A percentile compares a stretch with the other conserved stretches of the same genome.
These are phyloP conservation scores for Mycena vulgaris DNA, from an alignment of 768 basidiomycete genomes.

Conservation along the genomic window DNA sequence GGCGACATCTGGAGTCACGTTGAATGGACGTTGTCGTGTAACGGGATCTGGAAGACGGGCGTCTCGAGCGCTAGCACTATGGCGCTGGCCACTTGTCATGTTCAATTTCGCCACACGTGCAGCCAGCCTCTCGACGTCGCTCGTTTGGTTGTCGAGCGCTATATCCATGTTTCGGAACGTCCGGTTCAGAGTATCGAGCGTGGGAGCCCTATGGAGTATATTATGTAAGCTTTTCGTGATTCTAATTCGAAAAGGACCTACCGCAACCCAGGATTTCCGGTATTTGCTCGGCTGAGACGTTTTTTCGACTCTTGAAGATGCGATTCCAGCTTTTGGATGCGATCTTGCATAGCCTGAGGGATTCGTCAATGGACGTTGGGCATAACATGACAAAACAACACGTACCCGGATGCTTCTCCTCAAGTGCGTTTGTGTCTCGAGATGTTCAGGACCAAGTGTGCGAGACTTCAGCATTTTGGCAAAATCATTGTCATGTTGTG, in stretches of 20 bases:
- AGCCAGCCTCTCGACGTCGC: constrained; percentile 66
- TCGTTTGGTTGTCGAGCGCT: constrained; percentile 73
- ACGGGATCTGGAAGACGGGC: constrained; percentile 58
- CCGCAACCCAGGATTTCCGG: constrained; percentile 76
- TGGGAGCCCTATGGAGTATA: constrained; percentile 73
- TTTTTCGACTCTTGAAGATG: constrained; percentile 80
- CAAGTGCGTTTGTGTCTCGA: constrained; percentile 85
- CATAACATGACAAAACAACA: constrained; percentile 22
- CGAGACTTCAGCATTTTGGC: constrained; percentile 80
- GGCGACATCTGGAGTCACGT: constrained; percentile 77
- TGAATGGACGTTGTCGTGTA: constrained; percentile 54
- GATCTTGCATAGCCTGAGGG: constrained; percentile 74
- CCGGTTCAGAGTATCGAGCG: constrained; percentile 87
- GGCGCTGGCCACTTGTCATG: constrained; percentile 44
- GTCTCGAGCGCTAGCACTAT: constrained; percentile 51
- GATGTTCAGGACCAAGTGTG: constrained; percentile 91
- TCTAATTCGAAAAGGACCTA: constrained; percentile 40
- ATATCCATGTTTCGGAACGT: constrained; percentile 90
- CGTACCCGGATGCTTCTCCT: constrained; percentile 80
- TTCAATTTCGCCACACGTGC: constrained; percentile 69
- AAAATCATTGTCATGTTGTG: constrained; percentile 85
- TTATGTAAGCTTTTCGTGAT: constrained; percentile 26
- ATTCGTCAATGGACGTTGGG: constrained; percentile 16
- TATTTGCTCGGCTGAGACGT: constrained; percentile 71
- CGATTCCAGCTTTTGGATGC: constrained; percentile 86